Base-by-base conservation (phyloP, 2,329 filamentous ascomycete species). In the Fonsecaea pedrosoi region DNA sequence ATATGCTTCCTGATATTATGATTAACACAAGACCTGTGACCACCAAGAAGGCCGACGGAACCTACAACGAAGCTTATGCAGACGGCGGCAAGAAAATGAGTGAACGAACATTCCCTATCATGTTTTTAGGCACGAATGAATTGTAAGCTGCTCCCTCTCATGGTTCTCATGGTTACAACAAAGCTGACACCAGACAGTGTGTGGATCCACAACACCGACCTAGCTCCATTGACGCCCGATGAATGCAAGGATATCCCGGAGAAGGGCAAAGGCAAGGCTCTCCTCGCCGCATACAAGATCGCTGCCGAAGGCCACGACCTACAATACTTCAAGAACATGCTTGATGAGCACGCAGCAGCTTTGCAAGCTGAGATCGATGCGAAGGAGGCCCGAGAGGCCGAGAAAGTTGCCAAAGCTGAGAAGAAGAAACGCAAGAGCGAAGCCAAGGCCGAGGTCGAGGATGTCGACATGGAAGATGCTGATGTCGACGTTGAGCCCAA, bases 91-190 rank as follows among this genome's bases (percentile, higher is more conserved):
- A 95, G 83, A 91, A 93, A 72, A 89, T 87, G 50, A 87, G 89
- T 69, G 93, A 97, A 79, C 87, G 94, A 70, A 93, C 91, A 35
- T 98, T 93, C 77, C 92, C 94, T 4, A 89, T 98, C 75, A 97
- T 98, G 94, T 98, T 97, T 78, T 82, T 98, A 59, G 85, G 88
- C 70, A 97, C 94, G 42, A 97, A 98, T 75, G 94, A 98, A 84
- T 98, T 99, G 95, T 99, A 82, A 87, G 94, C 88, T 10, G 94
- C 88, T 10, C 30, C 40, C 9, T 35, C 45, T 7, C 9, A 10
- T 12, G 6, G 12, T 0, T 37, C 9, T n/a, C 34, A 6, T 35
- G 4, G 45, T 21, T 8, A 30, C 45, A 10, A 5, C 21, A 35
- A 21, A 64, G 59, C 73, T 75, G 54, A 75, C 63, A 25, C 12